Conservation (phyloP, 164 flowering plant species). For the Chimonanthus salicifolius region DNA sequence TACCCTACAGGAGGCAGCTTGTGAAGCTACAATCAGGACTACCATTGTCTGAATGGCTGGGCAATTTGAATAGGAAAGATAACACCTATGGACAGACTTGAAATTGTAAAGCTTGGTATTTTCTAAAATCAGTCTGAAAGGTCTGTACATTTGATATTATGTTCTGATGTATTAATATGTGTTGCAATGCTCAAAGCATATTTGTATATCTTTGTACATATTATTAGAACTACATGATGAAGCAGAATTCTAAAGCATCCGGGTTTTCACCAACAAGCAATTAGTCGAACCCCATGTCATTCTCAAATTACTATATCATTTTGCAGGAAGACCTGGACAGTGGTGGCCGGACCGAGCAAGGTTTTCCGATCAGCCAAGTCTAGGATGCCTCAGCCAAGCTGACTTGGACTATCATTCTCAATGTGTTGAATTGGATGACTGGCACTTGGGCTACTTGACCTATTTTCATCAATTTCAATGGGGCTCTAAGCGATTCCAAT, state of each 20-base stretch:
- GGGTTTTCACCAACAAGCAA: too few relatives aligned
- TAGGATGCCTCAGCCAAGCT: too few relatives aligned
- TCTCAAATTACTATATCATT: too few relatives aligned
- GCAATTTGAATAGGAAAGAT: slow-evolving; percentile 39
- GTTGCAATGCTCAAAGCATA: neutral
- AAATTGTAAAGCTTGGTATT: slow-evolving; percentile 5
- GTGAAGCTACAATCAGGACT: slow-evolving; percentile 48
- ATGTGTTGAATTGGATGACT: too few relatives aligned
- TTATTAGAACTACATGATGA: neutral
- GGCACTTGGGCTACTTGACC: too few relatives aligned
- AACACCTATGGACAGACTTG: slow-evolving; percentile 24
- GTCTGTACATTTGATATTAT: neutral
- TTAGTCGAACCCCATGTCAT: too few relatives aligned
- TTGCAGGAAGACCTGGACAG: too few relatives aligned
- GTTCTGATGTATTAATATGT: neutral
- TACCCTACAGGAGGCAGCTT: slow-evolving; percentile 78
- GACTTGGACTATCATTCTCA: too few relatives aligned
- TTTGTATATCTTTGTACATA: neutral
- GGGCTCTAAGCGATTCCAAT: too few relatives aligned
- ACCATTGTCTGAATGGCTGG: slow-evolving; percentile 45
- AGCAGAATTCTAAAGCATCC: neutral
- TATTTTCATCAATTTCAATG: too few relatives aligned
- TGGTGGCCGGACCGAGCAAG: too few relatives aligned
- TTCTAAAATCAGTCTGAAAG: neutral
- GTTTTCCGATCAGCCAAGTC: too few relatives aligned